Evolutionary conservation across 2,329 filamentous ascomycete species (phyloP).

Genomic region (Ceratocystis lukuohia): DNA sequence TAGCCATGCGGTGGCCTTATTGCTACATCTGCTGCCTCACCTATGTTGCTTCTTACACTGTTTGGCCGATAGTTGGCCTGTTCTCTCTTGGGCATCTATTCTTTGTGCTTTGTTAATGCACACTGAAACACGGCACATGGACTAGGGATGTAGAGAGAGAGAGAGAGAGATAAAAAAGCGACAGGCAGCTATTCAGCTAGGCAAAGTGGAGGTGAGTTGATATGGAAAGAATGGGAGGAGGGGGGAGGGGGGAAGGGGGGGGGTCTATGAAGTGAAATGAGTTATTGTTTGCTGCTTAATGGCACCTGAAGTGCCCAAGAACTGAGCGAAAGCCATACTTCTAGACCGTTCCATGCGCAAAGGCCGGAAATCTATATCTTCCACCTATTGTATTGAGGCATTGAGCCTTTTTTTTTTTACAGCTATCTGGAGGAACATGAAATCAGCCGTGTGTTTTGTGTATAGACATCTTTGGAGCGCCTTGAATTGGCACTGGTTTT

Average conservation of each 20-base stretch:
- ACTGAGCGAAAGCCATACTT: neutral
- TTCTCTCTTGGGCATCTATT: constrained; percentile 7
- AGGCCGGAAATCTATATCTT: neutral
- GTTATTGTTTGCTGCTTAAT: neutral
- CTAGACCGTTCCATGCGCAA: neutral
- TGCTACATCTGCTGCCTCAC: constrained; percentile 1
- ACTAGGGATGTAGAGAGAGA: neutral
- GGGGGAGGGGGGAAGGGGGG: neutral
- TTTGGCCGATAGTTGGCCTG: constrained; percentile 3
- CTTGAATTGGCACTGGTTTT: neutral
- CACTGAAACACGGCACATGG: constrained; percentile 3
- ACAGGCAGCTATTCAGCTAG: neutral
- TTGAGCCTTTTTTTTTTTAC: neutral
- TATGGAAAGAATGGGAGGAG: neutral
- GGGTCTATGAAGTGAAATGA: neutral
- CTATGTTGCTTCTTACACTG: neutral
- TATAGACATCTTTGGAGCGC: neutral
- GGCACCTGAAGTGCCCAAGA: neutral
- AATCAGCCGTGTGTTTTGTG: neutral
- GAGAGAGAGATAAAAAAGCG: neutral
- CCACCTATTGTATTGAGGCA: neutral
- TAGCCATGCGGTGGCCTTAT: neutral
- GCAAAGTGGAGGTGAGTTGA: neutral
- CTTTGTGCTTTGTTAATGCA: constrained; percentile 5
- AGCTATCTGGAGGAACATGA: neutral